Percentiles rank a stretch among this genome's conserved stretches.
phyloP scores from a whole-genome alignment of 352 stramenopile genomes.

The Saprolegnia diclina region DNA sequence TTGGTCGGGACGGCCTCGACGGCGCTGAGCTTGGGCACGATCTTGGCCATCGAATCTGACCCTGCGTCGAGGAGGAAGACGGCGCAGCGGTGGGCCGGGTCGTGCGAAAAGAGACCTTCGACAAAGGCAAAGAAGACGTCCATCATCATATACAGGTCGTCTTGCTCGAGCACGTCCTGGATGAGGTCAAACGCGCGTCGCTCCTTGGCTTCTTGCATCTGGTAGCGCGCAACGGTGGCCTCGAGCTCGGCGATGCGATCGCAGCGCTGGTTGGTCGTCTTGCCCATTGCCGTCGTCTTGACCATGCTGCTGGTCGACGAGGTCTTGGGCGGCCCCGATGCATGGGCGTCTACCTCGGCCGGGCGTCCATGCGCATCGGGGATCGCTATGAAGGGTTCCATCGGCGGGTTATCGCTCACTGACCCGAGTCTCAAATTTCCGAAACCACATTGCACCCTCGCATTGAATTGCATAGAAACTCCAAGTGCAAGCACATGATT shows the following conservation, averaged over 20 bases:
- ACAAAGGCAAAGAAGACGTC: slow-evolving; percentile 21
- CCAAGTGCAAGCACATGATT: too few species aligned
- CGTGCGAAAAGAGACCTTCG: background rate
- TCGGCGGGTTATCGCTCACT: background rate
- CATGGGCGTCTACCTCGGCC: background rate
- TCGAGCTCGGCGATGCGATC: background rate
- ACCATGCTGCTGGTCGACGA: background rate
- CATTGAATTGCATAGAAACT: too few species aligned
- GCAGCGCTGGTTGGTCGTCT: background rate
- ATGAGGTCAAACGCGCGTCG: slow-evolving; percentile 3
- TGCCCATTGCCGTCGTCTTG: background rate
- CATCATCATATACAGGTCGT: slow-evolving; percentile 21
- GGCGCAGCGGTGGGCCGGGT: slow-evolving; percentile 29
- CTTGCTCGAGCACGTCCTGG: slow-evolving; percentile 16
- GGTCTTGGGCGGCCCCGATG: too few species aligned
- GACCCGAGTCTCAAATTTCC: background rate
- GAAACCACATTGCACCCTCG: background rate
- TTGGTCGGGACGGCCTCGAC: slow-evolving; percentile 47
- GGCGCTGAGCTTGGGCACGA: slow-evolving; percentile 43
- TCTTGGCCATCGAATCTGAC: slow-evolving; percentile 68
- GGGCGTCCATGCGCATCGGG: background rate
- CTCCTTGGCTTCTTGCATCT: slow-evolving; percentile 15
- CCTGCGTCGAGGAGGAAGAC: slow-evolving; percentile 75
- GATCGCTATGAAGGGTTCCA: background rate
- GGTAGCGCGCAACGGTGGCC: background rate